phyloP scores from a whole-genome alignment of 2,329 filamentous ascomycete genomes.

The Sporothrix dimorphospora region DNA sequence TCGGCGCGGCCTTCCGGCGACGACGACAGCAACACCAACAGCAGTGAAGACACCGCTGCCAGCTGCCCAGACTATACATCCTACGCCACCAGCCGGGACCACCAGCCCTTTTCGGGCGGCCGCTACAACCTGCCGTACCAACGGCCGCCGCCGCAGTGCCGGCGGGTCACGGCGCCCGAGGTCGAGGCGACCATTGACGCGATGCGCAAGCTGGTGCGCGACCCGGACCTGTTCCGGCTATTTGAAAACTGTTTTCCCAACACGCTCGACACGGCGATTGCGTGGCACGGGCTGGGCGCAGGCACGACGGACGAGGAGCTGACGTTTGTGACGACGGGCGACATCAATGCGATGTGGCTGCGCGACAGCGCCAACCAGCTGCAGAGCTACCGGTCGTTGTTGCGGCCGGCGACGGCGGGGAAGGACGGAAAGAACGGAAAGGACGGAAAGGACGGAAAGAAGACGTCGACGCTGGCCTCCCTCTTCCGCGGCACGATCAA shows the following conservation, averaged over 20 bases:
- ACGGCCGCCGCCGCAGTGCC: conserved; percentile 67
- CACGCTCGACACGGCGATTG: conserved; percentile 51
- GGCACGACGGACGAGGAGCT: conserved; percentile 68
- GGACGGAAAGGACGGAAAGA: conserved; percentile 48
- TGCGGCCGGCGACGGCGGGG: conserved; percentile 51
- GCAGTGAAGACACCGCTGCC: not conserved
- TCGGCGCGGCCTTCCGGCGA: not conserved
- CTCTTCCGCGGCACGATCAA: conserved; percentile 68
- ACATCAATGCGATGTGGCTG: conserved; percentile 69
- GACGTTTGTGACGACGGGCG: conserved; percentile 63
- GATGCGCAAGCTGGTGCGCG: conserved; percentile 40
- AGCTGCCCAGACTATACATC: conserved; percentile 36
- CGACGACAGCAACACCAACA: not conserved
- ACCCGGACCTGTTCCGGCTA: conserved; percentile 67
- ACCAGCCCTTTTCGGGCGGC: conserved; percentile 41
- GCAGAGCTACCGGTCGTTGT: conserved; percentile 62
- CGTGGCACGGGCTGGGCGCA: conserved; percentile 29
- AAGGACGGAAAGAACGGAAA: conserved; percentile 48
- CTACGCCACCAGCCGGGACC: conserved; percentile 37
- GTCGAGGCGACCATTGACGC: conserved; percentile 69
- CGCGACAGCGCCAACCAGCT: conserved; percentile 73
- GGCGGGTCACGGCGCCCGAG: conserved; percentile 70
- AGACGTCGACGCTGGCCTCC: conserved; percentile 51
- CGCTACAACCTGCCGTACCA: conserved; percentile 41
- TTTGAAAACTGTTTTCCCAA: conserved; percentile 79